Evolutionary conservation across 1,284 basidiomycete species (phyloP).

Genomic region (Trichosporon sp.): DNA sequence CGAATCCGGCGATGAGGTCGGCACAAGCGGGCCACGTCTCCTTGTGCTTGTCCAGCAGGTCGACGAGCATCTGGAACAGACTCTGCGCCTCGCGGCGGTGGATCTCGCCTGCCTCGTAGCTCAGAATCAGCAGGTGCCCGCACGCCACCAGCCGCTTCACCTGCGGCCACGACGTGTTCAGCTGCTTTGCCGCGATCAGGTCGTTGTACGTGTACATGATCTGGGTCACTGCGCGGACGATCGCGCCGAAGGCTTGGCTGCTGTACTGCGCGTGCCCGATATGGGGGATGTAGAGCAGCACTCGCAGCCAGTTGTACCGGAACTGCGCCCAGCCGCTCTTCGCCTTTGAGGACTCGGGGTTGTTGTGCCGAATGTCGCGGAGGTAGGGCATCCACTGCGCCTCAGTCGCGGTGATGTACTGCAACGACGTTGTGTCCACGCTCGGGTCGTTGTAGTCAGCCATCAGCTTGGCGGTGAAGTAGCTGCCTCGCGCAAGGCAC

Average conservation of each 20-base stretch:
- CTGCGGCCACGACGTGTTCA: slow-evolving; percentile 38
- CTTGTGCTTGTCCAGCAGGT: slow-evolving; percentile 28
- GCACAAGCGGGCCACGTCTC: slow-evolving; percentile 26
- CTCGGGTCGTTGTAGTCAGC: slow-evolving; percentile 33
- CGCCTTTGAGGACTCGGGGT: slow-evolving; percentile 20
- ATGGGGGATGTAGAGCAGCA: slow-evolving; percentile 36
- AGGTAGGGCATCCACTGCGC: slow-evolving; percentile 32
- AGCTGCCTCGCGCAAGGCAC: slow-evolving; percentile 27
- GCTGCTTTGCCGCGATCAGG: slow-evolving; percentile 27
- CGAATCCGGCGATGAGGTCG: slow-evolving; percentile 26
- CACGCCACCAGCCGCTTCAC: slow-evolving; percentile 31
- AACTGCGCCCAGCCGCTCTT: slow-evolving; percentile 35
- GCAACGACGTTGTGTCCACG: slow-evolving; percentile 33
- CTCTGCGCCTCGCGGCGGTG: slow-evolving; percentile 29
- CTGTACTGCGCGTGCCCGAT: slow-evolving; percentile 23
- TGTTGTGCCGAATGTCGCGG: slow-evolving; percentile 29
- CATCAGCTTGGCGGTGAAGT: slow-evolving; percentile 31
- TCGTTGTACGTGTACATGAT: slow-evolving; percentile 35
- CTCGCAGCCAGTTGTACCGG: slow-evolving; percentile 39
- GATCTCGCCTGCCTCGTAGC: slow-evolving; percentile 32
- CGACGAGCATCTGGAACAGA: slow-evolving; percentile 32
- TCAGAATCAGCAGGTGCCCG: slow-evolving; percentile 37
- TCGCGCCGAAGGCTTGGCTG: slow-evolving; percentile 26
- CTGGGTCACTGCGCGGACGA: slow-evolving; percentile 34
- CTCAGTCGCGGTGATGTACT: slow-evolving; percentile 33